These are phyloP conservation scores for Chrysanthemum lavandulifolium DNA, from an alignment of 129 eudicot genomes.

Conservation along the genomic window DNA sequence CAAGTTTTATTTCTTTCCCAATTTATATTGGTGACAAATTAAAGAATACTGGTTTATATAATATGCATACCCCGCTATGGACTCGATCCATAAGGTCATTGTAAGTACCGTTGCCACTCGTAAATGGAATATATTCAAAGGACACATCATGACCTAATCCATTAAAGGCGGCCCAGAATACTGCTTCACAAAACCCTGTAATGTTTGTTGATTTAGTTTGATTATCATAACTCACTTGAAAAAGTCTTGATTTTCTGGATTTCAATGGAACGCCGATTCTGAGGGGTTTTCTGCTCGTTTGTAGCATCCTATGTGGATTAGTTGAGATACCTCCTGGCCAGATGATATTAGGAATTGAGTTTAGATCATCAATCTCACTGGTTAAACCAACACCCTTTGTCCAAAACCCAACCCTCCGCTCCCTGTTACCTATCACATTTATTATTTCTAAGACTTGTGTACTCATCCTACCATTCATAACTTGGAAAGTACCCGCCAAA, in stretches of 20 bases:
- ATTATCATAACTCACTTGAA: constrained; percentile 15
- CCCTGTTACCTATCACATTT: no score
- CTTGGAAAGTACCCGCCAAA: no score
- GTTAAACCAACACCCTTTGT: no score
- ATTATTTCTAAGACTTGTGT: no score
- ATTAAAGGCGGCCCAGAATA: constrained; percentile 30
- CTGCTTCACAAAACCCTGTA: constrained; percentile 36
- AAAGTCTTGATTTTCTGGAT: not conserved
- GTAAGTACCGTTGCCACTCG: constrained; percentile 15
- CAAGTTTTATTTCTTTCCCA: not conserved
- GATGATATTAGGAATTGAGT: no score
- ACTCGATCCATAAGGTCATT: constrained; percentile 10
- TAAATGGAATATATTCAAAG: constrained; percentile 11
- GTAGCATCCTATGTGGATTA: no score
- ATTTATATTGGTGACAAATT: not conserved
- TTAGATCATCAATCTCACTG: no score
- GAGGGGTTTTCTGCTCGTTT: no score
- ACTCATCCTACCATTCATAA: no score
- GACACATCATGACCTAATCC: constrained; percentile 4
- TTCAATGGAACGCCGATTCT: no score
- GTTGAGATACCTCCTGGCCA: no score
- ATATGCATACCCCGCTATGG: constrained; percentile 12
- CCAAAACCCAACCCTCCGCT: no score
- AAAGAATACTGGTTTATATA: not conserved
- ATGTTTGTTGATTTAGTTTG: not conserved